phyloP scores from a whole-genome alignment of 2,329 filamentous ascomycete genomes.

The Beauveria rudraprayagi region DNA sequence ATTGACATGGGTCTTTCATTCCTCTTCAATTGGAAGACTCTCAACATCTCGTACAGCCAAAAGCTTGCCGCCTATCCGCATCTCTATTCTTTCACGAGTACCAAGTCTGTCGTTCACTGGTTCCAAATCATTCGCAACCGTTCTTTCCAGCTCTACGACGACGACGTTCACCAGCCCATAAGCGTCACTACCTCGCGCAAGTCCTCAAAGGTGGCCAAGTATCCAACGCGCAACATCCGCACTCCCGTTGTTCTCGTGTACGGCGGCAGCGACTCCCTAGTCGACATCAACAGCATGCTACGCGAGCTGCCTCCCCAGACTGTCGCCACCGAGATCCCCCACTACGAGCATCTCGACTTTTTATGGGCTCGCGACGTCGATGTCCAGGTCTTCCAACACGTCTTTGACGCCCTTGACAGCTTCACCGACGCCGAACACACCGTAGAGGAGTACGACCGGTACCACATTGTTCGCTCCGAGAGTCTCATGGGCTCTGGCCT shows the following conservation, averaged over 20 bases:
- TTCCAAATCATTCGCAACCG: conserved; percentile 98
- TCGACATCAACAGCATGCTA: conserved; percentile 90
- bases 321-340: conserved; percentile 74
- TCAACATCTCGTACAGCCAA: conserved; percentile 77
- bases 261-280: conserved; percentile 84
- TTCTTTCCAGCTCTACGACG: conserved; percentile 97
- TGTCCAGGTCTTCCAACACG: conserved; percentile 76
- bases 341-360: conserved; percentile 96
- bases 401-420: conserved; percentile 78
- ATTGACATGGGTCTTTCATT: conserved; percentile 78
- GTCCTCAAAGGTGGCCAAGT: conserved; percentile 94
- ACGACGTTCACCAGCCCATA: conserved; percentile 75
- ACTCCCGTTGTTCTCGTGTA: conserved; percentile 92
- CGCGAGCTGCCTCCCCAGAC: conserved; percentile 80
- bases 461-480: conserved; percentile 42
- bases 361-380: conserved; percentile 87
- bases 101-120: conserved; percentile 97
- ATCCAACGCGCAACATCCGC: conserved; percentile 93
- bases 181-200: conserved; percentile 63
- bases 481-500: conserved; percentile 37
- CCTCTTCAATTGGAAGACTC: conserved; percentile 81
- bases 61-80: conserved; percentile 95
- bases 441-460: conserved; percentile 52
- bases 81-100: conserved; percentile 92
- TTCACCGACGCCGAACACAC: conserved; percentile 53